phyloP scores from a whole-genome alignment of 352 stramenopile species.

The Globisporangium solare region DNA sequence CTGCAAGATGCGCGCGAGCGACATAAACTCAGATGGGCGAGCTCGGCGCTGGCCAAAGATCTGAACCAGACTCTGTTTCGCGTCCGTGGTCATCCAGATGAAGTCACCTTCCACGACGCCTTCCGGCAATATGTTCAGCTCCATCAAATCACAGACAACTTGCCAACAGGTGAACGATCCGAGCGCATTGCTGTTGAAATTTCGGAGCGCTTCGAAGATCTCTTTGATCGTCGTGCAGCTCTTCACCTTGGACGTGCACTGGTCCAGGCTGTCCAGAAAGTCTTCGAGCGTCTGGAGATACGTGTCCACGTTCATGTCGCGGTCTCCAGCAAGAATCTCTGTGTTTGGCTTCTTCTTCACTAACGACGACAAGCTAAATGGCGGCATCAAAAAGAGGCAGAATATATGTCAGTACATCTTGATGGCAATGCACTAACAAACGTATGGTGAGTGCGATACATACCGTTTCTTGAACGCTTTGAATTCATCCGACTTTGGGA shows the following conservation, averaged over 20 bases:
- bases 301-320: slow-evolving; percentile 45
- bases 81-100: slow-evolving; percentile 75
- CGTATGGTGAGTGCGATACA: neutral
- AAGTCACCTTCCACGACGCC: slow-evolving; percentile 62
- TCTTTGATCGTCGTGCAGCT: slow-evolving; percentile 35
- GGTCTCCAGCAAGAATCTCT: slow-evolving; percentile 46
- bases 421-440: neutral
- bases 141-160: slow-evolving; percentile 72
- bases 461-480: slow-evolving; percentile 63
- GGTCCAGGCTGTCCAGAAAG: slow-evolving; percentile 63
- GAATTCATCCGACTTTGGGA: slow-evolving; percentile 70
- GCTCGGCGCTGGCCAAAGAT: slow-evolving; percentile 80
- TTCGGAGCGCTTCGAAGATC: slow-evolving; percentile 60
- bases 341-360: slow-evolving; percentile 51
- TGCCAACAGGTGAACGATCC: slow-evolving; percentile 88
- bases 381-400: slow-evolving; percentile 3
- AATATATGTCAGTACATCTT: neutral
- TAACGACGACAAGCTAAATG: slow-evolving; percentile 34
- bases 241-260: slow-evolving; percentile 52
- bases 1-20: slow-evolving; percentile 60
- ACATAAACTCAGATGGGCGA: slow-evolving; percentile 60
- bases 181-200: slow-evolving; percentile 65
- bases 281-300: slow-evolving; percentile 67
- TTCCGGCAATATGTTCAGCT: slow-evolving; percentile 62
- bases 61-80: slow-evolving; percentile 75